Percentiles rank a stretch among this genome's conserved stretches.
phyloP scores from a whole-genome alignment of 306 rosid genomes.

The Gynostemma pentaphyllum region DNA sequence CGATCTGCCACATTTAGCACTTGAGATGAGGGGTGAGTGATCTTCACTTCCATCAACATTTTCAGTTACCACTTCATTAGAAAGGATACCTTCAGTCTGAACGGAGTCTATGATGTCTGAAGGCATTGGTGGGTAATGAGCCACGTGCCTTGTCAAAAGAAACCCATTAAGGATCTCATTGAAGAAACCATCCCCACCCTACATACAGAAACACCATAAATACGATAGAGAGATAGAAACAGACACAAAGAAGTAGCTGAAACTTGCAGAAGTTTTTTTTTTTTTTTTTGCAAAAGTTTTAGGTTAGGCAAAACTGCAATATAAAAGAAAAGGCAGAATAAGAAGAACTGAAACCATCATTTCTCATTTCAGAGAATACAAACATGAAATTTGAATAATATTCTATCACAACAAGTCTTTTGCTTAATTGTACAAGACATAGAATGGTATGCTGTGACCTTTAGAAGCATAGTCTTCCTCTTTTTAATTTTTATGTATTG shows the following conservation, averaged over 20 bases:
- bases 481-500: no score
- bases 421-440: no score
- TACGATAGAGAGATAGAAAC: neutral
- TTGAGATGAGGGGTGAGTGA: constrained; percentile 46
- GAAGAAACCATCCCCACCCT: constrained; percentile 99
- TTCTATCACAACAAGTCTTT: no score
- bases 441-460: no score
- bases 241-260: neutral
- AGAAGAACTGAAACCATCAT: neutral
- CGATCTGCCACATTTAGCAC: constrained; percentile 23
- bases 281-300: neutral
- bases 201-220: neutral
- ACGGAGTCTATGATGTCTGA: constrained; percentile 37
- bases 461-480: no score
- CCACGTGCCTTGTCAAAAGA: constrained; percentile 72
- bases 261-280: neutral
- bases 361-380: neutral
- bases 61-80: constrained; percentile 30
- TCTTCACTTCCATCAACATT: constrained; percentile 29
- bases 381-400: neutral
- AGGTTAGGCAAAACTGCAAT: neutral
- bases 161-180: constrained; percentile 96
- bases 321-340: neutral
- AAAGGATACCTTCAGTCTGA: constrained; percentile 27
- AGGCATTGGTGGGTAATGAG: constrained; percentile 75